phyloP scores from a whole-genome alignment of 2,329 filamentous ascomycete species.

The Alternaria triticimaculans region DNA sequence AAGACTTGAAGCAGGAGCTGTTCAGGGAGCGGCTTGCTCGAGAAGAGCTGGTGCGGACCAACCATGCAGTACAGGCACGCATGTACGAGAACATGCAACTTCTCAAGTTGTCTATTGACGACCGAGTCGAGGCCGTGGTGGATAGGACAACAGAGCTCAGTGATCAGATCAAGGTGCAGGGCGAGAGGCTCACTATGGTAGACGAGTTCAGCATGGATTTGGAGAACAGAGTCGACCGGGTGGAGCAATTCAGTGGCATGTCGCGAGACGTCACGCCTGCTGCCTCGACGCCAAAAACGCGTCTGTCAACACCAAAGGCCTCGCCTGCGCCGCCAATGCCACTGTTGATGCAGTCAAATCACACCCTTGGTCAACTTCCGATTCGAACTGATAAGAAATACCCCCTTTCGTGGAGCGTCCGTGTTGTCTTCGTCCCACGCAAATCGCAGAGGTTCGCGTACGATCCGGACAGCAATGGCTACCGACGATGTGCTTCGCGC shows the following conservation, averaged over 20 bases:
- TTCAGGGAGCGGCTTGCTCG: conserved; percentile 43
- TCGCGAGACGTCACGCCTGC: conserved; percentile 42
- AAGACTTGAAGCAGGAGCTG: conserved; percentile 47
- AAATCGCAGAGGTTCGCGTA: conserved; percentile 48
- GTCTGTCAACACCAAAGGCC: conserved; percentile 27
- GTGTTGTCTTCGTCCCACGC: conserved; percentile 48
- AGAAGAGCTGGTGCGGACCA: conserved; percentile 43
- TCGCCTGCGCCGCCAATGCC: conserved; percentile 39
- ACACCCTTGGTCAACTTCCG: conserved; percentile 41
- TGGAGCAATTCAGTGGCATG: conserved; percentile 34
- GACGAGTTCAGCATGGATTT: conserved; percentile 51
- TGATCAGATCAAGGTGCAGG: conserved; percentile 47
- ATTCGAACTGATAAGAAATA: conserved; percentile 50
- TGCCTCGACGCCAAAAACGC: conserved; percentile 36
- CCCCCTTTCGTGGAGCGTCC: conserved; percentile 45
- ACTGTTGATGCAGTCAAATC: conserved; percentile 36
- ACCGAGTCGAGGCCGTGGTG: conserved; percentile 50
- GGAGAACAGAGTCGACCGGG: conserved; percentile 46
- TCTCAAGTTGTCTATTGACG: conserved; percentile 49
- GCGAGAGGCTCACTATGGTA: conserved; percentile 45
- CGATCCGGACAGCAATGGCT: conserved; percentile 48
- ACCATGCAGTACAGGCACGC: conserved; percentile 43
- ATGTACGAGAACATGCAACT: conserved; percentile 49
- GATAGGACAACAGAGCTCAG: conserved; percentile 48
- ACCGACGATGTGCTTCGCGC: conserved; percentile 47